Conservation (phyloP, 345 rosid genomes). For the Populus nigra region DNA sequence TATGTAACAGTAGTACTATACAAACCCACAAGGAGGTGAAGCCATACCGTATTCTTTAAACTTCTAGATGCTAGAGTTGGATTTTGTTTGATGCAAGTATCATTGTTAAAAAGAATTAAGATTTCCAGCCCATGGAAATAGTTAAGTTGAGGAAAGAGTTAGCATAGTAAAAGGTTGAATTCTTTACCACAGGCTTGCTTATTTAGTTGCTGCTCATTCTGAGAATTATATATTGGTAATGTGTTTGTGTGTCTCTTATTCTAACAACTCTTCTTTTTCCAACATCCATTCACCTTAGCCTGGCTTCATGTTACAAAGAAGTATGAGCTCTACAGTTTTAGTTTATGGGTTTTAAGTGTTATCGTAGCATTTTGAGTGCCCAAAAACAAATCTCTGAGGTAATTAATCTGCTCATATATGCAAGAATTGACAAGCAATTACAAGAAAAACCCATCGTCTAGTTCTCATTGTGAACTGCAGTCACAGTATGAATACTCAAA, state of each 20-base stretch:
- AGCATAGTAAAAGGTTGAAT: constrained; percentile 4
- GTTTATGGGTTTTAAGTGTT: no score
- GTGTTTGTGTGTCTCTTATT: background rate
- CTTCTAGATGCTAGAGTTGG: background rate
- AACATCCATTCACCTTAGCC: background rate
- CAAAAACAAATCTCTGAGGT: no score
- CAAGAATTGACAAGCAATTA: background rate
- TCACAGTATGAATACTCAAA: constrained; percentile 3
- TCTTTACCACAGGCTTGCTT: constrained; percentile 11
- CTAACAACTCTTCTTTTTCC: background rate
- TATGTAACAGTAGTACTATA: constrained; percentile 47
- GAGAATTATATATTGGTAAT: background rate
- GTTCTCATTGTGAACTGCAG: background rate
- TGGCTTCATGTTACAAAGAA: no score
- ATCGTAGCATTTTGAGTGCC: no score
- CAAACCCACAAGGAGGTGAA: constrained; percentile 39
- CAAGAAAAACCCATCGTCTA: background rate
- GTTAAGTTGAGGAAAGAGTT: background rate
- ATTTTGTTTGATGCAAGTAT: constrained; percentile 6
- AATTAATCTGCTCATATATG: no score
- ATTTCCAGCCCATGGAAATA: constrained; percentile 4
- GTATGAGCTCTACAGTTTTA: no score
- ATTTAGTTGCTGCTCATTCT: constrained; percentile 9
- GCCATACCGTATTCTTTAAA: constrained; percentile 5
- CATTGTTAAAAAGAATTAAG: constrained; percentile 2